Base-by-base conservation (phyloP, 1,284 basidiomycete genomes). In the Pseudomicrostroma phylloplanum region DNA sequence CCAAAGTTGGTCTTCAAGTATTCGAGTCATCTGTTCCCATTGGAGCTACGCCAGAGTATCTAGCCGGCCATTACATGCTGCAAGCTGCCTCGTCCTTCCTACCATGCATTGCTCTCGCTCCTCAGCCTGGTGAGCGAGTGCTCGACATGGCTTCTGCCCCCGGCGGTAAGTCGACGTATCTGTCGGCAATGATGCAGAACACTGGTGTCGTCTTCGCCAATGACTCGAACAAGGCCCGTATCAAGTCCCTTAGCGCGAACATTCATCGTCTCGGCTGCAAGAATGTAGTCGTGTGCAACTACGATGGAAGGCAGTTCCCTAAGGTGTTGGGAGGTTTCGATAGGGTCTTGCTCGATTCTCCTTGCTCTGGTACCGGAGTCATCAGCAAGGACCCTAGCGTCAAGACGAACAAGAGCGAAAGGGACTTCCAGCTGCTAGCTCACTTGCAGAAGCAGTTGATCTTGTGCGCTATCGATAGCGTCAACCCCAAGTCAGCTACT, bases 321-420 rank as follows among this genome's bases (percentile, higher is more conserved):
- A 96, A 94, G 80, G 93, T 99, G 53, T 92, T 99, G 82, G 96
- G 94, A 23, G 96, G 96, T 0, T 99, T 99, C 72, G 94, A 99
- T 79, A 85, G 96, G 21, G 92, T 98, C 41, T 82, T 99, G 65
- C 83, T 99, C 61, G 96, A 99, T 80, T 94, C 96, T 49, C 96
- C 96, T 30, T 99, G 96, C 80, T 92, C 90, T 72, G 96, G 96
- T 19, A 98, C 96, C 1, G 96, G 96, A 67, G 94, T 99, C 62
- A 96, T 99, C 73, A 90, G 89, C 82, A 99, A 99, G 81, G 96
- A 99, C 80, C 86, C 89, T 30, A 91, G 90, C 77, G 96, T 99
- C 68, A 99, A 99, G 82, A 85, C 92, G 70, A 99, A 97, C 85
- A 98, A 98, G 87, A 89, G 90, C 55, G 91, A 91, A 67, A 89